Evolutionary conservation across 176 grass and related monocot species (phyloP).

Genomic region (Cocos nucifera): DNA sequence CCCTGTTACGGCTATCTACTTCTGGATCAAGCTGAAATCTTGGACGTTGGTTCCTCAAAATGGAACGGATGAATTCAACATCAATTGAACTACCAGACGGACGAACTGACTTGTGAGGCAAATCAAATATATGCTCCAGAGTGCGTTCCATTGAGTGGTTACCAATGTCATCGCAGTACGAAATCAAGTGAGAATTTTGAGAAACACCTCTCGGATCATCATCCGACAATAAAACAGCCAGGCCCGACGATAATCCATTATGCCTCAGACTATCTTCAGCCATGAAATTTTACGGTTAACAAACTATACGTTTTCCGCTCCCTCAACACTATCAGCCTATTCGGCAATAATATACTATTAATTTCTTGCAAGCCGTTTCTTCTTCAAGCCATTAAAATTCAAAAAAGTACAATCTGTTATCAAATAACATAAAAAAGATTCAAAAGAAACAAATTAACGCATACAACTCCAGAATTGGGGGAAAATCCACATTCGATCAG

Average conservation of each 20-base stretch:
- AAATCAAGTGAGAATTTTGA: slow-evolving; percentile 74
- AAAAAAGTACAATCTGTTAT: too few relatives aligned
- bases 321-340: not conserved
- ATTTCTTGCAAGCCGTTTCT: not conserved
- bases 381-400: too few relatives aligned
- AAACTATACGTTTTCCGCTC: slow-evolving; percentile 8
- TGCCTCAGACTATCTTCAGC: slow-evolving; percentile 46
- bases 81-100: slow-evolving; percentile 26
- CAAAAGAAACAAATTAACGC: not conserved
- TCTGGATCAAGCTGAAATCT: slow-evolving; percentile 32
- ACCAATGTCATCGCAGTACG: slow-evolving; percentile 65
- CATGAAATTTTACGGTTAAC: slow-evolving; percentile 25
- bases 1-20: not conserved
- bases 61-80: slow-evolving; percentile 34
- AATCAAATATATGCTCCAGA: slow-evolving; percentile 70
- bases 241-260: slow-evolving; percentile 52
- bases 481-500: not conserved
- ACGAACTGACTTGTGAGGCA: slow-evolving; percentile 50
- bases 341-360: not conserved
- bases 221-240: slow-evolving; percentile 60
- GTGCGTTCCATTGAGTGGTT: slow-evolving; percentile 61
- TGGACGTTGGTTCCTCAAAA: slow-evolving; percentile 41
- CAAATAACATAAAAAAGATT: not conserved
- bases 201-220: slow-evolving; percentile 36
- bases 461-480: not conserved